These are phyloP conservation scores for Yamadazyma blattariae DNA, from an alignment of 1,139 yeast genomes.

Conservation along the genomic window DNA sequence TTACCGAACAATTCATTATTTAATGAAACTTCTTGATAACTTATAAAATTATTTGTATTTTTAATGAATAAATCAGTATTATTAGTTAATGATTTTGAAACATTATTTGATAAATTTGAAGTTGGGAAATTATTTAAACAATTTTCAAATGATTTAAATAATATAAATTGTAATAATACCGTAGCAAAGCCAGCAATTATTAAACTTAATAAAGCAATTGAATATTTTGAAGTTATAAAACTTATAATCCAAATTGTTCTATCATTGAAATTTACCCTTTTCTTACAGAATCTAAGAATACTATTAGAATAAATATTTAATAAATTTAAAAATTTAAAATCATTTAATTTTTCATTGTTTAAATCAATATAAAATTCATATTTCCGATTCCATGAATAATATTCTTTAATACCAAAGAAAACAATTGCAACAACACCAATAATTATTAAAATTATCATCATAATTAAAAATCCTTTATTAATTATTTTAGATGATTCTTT, in stretches of 20 bases:
- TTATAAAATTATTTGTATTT: slow-evolving; percentile 22
- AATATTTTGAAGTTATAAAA: slow-evolving; percentile 47
- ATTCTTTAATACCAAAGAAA: slow-evolving; percentile 44
- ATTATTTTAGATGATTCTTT: slow-evolving; percentile 3
- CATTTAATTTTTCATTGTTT: slow-evolving; percentile 8
- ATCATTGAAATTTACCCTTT: slow-evolving; percentile 8
- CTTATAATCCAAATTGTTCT: slow-evolving; percentile 43
- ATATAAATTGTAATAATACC: slow-evolving; percentile 44
- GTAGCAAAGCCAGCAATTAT: slow-evolving; percentile 48
- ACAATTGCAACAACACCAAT: slow-evolving; percentile 24
- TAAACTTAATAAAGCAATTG: slow-evolving; percentile 42
- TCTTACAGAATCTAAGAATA: slow-evolving; percentile 15
- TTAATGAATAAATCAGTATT: slow-evolving; percentile 8
- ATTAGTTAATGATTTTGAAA: slow-evolving; percentile 1
- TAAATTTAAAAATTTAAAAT: slow-evolving; percentile 15
- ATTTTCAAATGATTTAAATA: slow-evolving; percentile 25
- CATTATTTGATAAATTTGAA: slow-evolving; percentile 1
- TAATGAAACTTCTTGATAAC: slow-evolving; percentile 34
- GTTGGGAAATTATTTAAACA: slow-evolving; percentile 8
- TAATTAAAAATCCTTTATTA: slow-evolving; percentile 6
- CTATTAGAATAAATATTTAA: slow-evolving; percentile 19
- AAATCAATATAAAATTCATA: slow-evolving; percentile 22
- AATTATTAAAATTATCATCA: slow-evolving; percentile 25
- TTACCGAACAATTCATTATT: slow-evolving; percentile 69
- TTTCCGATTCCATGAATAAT: slow-evolving; percentile 49